Base-by-base conservation (phyloP, 768 basidiomycete species). In the Fomitopsis pulvina region DNA sequence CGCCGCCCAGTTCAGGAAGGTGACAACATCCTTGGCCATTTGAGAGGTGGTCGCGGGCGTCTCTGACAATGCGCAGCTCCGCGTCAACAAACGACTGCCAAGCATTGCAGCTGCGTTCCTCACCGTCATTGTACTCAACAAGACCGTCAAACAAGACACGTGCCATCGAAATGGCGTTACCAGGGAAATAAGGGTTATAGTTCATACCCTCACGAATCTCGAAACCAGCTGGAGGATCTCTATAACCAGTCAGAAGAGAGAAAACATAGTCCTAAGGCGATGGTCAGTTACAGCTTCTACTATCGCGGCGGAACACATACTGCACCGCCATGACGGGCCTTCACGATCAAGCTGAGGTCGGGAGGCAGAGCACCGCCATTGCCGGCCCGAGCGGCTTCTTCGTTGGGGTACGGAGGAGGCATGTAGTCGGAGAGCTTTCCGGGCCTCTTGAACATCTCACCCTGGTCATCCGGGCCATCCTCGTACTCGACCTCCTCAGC, bases 161-260 rank as follows among this genome's bases (percentile, higher is more conserved):
- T 45, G 92, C 93, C 96, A 99, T 99, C 64, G 91, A 88, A 53
- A 98, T 97, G 57, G 93, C 93, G 62, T 94, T 95, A 48, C 96
- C 93, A 37, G 95, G 95, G 87, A 99, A 99, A 76, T 86, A 98
- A 18, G 93, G 92, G 73, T 92, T 92, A 79, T 96, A 98, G 80
- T 94, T 96, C 91, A 97, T 88, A 58, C 92, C 95, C 46, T 97
- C 95, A 68, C 90, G 91, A 57, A 95, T 77, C 65, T 92, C 89
- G 54, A 95, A 87, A 52, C 92, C 92, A 52, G 95, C 92, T 38
- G 96, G 96, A 45, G 96, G 87, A 61, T 98, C 96, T 38, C 92
- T 76, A 71, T 98, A 98, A 51, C 96, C 96, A 27, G 96, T 99
- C 58, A 99, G 78, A 50, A 99, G 85, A 49, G 95, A 84, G 74